These are phyloP conservation scores for Pontederia crassipes DNA, from an alignment of 176 grass and related monocot genomes.

Conservation along the genomic window DNA sequence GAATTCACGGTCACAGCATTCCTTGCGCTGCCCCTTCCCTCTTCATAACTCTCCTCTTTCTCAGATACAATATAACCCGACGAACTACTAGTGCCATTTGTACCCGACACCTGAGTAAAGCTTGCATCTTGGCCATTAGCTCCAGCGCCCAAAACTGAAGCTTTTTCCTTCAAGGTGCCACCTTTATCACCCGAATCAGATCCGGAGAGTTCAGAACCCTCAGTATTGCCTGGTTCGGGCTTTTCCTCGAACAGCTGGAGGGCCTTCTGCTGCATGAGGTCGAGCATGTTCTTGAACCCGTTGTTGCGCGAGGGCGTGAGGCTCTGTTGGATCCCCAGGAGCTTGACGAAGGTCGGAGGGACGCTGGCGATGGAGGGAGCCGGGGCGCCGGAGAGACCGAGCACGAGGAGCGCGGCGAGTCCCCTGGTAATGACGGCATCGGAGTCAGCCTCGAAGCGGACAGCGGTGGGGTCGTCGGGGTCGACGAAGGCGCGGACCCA, in stretches of 20 bases:
- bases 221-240: not conserved
- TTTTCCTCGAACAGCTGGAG: conserved; percentile 28
- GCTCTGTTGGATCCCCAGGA: conserved; percentile 68
- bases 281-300: conserved; percentile 79
- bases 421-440: conserved; percentile 26
- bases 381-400: conserved; percentile 52
- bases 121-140: not conserved
- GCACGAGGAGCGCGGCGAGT: too few species aligned
- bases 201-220: not conserved
- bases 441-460: conserved; percentile 70
- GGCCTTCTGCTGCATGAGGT: conserved; percentile 79
- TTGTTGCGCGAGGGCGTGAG: conserved; percentile 72
- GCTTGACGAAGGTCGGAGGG: conserved; percentile 47
- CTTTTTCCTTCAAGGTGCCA: not conserved
- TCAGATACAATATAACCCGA: conserved; percentile 1
- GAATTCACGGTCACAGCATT: not conserved
- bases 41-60: conserved; percentile 10
- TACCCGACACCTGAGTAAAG: conserved; percentile 1
- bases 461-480: conserved; percentile 24
- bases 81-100: conserved; percentile 11
- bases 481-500: conserved; percentile 63
- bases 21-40: not conserved
- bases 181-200: not conserved
- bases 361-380: conserved; percentile 41
- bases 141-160: conserved; percentile 1